phyloP scores from a whole-genome alignment of 306 rosid species.

The Cucurbita moschata region DNA sequence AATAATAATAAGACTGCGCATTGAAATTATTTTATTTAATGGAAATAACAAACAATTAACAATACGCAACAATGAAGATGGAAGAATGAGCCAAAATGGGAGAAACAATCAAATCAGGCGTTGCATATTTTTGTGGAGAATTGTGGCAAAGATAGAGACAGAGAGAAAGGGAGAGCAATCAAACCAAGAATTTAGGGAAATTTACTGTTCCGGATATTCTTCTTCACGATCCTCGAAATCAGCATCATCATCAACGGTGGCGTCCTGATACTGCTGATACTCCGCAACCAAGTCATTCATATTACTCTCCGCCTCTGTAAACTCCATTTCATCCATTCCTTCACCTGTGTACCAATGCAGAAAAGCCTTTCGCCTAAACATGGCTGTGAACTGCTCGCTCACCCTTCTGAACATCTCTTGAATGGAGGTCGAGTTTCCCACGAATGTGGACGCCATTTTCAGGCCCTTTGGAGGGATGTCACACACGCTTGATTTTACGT shows the following conservation, averaged over 20 bases:
- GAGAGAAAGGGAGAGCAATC: background rate
- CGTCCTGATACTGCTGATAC: constrained; percentile 92
- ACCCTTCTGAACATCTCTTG: constrained; percentile 97
- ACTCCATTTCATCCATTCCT: constrained; percentile 98
- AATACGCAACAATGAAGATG: constrained; percentile 2
- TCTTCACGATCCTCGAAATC: constrained; percentile 54
- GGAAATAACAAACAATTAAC: constrained; percentile 15
- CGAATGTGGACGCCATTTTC: constrained; percentile 81
- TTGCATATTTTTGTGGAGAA: background rate
- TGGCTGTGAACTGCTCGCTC: constrained; percentile 85
- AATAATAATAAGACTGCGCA: background rate
- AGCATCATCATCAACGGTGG: constrained; percentile 68
- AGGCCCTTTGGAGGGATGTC: constrained; percentile 72
- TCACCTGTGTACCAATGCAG: constrained; percentile 96
- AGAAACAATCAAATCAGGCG: background rate
- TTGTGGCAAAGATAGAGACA: background rate
- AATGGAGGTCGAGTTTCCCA: constrained; percentile 86
- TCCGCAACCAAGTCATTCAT: constrained; percentile 92
- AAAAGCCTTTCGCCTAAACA: constrained; percentile 86
- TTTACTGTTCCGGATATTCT: constrained; percentile 11
- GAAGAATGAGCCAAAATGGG: background rate
- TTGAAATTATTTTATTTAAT: background rate
- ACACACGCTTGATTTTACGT: constrained; percentile 86
- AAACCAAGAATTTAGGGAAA: background rate
- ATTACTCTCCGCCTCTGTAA: constrained; percentile 87